phyloP scores from a whole-genome alignment of 352 stramenopile species.

The Globisporangium okanoganense region DNA sequence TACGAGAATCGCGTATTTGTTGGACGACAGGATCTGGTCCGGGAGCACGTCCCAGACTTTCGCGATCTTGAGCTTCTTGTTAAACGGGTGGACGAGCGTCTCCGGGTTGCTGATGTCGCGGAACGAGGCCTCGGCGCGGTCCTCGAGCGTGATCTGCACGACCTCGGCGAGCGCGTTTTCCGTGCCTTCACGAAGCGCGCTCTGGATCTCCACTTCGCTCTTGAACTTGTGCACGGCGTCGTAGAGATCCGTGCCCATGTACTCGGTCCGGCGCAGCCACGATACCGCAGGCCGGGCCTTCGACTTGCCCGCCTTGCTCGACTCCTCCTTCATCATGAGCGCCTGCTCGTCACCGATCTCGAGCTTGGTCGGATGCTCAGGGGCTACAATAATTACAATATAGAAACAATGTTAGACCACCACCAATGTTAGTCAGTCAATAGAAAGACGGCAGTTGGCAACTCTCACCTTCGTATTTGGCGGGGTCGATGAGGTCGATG shows the following conservation, averaged over 20 bases:
- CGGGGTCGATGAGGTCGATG: slow-evolving; percentile 83
- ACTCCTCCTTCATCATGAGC: slow-evolving; percentile 77
- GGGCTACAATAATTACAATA: slow-evolving; percentile 27
- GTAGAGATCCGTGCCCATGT: slow-evolving; percentile 86
- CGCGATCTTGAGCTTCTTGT: slow-evolving; percentile 75
- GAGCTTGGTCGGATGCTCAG: slow-evolving; percentile 39
- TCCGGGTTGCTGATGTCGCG: slow-evolving; percentile 58
- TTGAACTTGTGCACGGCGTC: slow-evolving; percentile 87
- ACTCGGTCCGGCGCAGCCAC: slow-evolving; percentile 80
- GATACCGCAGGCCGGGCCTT: slow-evolving; percentile 73
- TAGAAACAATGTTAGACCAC: neutral
- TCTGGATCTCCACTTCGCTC: slow-evolving; percentile 84
- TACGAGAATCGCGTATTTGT: slow-evolving; percentile 84
- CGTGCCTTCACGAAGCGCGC: slow-evolving; percentile 71
- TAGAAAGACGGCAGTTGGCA: slow-evolving; percentile 1
- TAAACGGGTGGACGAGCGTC: slow-evolving; percentile 76
- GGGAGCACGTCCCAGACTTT: slow-evolving; percentile 84
- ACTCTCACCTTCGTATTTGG: slow-evolving; percentile 72
- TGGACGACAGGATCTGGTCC: slow-evolving; percentile 67
- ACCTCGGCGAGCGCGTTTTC: slow-evolving; percentile 77
- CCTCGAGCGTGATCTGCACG: slow-evolving; percentile 60
- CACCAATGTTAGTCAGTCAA: neutral
- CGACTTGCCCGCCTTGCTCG: slow-evolving; percentile 39
- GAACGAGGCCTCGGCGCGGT: slow-evolving; percentile 81
- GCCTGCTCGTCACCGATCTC: slow-evolving; percentile 73